Evolutionary conservation across 441 rosid species (phyloP), one percentile per base, ranked within the genome.

Genomic region (Pelargonium australe): DNA sequence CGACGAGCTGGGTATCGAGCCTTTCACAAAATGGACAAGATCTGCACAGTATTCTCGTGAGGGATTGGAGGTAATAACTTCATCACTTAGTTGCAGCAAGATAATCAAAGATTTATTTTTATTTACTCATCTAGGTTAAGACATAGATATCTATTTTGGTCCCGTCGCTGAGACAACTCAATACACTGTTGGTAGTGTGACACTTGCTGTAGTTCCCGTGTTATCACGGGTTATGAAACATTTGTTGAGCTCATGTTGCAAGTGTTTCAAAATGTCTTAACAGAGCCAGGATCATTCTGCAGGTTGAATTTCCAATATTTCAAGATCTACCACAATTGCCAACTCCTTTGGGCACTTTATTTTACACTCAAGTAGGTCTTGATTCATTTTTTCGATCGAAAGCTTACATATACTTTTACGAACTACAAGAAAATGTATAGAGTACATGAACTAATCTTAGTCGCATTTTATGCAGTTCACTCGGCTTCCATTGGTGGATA

Each of bases 251-350:
- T 69, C 4, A 25, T 7, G 34, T 68, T 40, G 11, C 17, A 58
- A 64, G 61, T 57, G 53, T 9, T 73, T 20, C 51, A 34, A 53
- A 34, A 43, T 75, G 19, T 58, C 71, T 68, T 62, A 64, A 65
- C 40, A 6, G 68, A 37, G 12, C 4, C 16, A 31, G 62, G 66
- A 20, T 70, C 57, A 62, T 76, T 74, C 23, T 75, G 81, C 84
- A 85, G 89, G 89, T 85, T 76, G 84, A 85, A 71, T 87, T 87
- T 78, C 95, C 89, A 1, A 73, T 87, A 40, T 87, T 80, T 78
- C 84, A 84, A 75, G 87, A 84, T 65, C 84, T 79, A 64, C 87
- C 85, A 72, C 95, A 79, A 62, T 68, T 85, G 66, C 95, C 89
- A 44, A 70, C 89, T 57, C 91, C 95, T 0, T 53, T 85, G 6